phyloP scores from a whole-genome alignment of 768 basidiomycete species.

The Hericium erinaceus region DNA sequence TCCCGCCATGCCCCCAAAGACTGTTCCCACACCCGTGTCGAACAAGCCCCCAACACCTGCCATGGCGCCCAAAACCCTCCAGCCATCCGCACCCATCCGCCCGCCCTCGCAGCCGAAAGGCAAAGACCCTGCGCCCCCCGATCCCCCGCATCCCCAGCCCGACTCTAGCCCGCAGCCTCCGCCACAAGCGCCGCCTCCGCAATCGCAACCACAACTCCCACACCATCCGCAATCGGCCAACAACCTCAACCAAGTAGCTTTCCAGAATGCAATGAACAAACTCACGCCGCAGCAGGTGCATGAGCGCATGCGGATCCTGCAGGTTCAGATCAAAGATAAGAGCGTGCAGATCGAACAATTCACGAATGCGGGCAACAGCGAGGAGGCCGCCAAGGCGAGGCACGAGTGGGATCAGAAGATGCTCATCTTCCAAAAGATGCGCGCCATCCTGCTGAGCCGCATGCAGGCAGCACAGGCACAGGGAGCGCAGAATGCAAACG shows the following conservation, averaged over 20 bases:
- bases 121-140: background rate
- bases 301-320: background rate
- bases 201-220: background rate
- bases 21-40: background rate
- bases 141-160: too few species aligned
- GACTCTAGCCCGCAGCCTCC: background rate
- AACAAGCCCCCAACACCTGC: background rate
- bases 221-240: background rate
- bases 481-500: too few species aligned
- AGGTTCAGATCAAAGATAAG: background rate
- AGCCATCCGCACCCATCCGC: background rate
- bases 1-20: background rate
- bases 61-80: background rate
- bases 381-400: background rate
- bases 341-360: background rate
- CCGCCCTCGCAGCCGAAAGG: background rate
- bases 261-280: background rate
- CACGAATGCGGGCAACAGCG: background rate
- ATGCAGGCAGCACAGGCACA: constrained; percentile 2
- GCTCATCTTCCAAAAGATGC: background rate
- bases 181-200: background rate
- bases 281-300: background rate
- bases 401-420: background rate
- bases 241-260: background rate
- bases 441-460: background rate